Base-by-base conservation (phyloP, 179 eudicot genomes). In the Corrigiola litoralis region DNA sequence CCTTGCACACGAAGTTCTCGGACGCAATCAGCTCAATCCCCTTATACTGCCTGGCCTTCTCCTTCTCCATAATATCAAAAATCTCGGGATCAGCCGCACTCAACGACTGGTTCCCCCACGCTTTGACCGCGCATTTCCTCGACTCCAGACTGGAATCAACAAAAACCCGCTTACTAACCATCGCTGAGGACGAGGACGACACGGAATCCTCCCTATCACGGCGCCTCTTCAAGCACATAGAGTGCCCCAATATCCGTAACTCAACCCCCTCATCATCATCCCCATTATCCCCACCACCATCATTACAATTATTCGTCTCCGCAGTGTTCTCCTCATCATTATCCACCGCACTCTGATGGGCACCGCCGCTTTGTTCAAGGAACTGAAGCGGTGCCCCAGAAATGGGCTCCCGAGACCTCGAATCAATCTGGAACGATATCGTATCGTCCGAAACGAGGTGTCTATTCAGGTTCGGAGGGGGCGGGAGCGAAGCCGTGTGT, bases 11-110 rank as follows among this genome's bases (percentile, higher is more conserved):
- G 16, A 85, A 90, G 80, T 90, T 90, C 82, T 90, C 97, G 1
- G 97, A 90, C 1, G 97, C 95, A n/a, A 90, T 88, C 68, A 90
- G 54, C 41, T 90, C 97, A 28, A 88, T 84, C 10, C 97, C 95
- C 59, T 65, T 84, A 48, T 61, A 82, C 54, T 87, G 97, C 73
- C 95, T 82, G 20, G 61, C 53, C 74, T 85, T 90, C 76, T 90
- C 97, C 75, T 76, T 85, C 72, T 90, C 95, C 79, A 90, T 85
- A 13, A 87, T 82, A 6, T 67, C 82, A 24, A 65, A 82, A 14
- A 85, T 80, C 65, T 85, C 95, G 0, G 91, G 91, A 52, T 87
- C 97, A 13, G 95, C 95, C 41, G 51, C 52, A 18, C 58, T 56
- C 31, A 89, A 61, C 2, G 84, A 47, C 71, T 85, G 95, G 37